Evolutionary conservation across 2,329 filamentous ascomycete genomes (phyloP).

Genomic region (Fusarium mundagurra): DNA sequence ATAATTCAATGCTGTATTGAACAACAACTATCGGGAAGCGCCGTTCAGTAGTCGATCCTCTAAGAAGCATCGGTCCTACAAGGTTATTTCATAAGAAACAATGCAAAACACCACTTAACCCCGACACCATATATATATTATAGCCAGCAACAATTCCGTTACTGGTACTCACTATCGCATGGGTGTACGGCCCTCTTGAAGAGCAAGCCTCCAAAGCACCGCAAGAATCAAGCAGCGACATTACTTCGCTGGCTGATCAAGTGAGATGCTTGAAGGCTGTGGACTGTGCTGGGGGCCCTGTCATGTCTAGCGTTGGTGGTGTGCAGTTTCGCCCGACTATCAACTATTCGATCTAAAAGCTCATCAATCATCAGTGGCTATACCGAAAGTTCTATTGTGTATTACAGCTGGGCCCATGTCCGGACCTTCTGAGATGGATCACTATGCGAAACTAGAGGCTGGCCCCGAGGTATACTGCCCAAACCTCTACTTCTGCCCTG

Average conservation of each 20-base stretch:
- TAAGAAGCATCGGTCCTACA: background rate
- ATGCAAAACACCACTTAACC: background rate
- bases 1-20: background rate
- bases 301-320: background rate
- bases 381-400: too few relatives aligned
- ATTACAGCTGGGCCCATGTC: too few relatives aligned
- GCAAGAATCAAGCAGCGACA: rapidly evolving
- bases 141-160: too few relatives aligned
- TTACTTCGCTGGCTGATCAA: rapidly evolving
- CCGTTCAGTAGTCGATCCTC: background rate
- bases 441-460: too few relatives aligned
- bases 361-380: too few relatives aligned
- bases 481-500: too few relatives aligned
- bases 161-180: too few relatives aligned
- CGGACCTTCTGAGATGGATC: too few relatives aligned
- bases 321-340: too few relatives aligned
- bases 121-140: background rate
- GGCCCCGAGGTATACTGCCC: too few relatives aligned
- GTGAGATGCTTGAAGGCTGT: background rate
- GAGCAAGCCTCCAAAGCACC: background rate
- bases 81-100: background rate
- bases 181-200: too few relatives aligned
- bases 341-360: too few relatives aligned
- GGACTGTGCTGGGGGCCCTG: background rate
- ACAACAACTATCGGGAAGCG: background rate